Evolutionary conservation across 352 stramenopile species (phyloP).

Genomic region (Phytopythium kandeliae): DNA sequence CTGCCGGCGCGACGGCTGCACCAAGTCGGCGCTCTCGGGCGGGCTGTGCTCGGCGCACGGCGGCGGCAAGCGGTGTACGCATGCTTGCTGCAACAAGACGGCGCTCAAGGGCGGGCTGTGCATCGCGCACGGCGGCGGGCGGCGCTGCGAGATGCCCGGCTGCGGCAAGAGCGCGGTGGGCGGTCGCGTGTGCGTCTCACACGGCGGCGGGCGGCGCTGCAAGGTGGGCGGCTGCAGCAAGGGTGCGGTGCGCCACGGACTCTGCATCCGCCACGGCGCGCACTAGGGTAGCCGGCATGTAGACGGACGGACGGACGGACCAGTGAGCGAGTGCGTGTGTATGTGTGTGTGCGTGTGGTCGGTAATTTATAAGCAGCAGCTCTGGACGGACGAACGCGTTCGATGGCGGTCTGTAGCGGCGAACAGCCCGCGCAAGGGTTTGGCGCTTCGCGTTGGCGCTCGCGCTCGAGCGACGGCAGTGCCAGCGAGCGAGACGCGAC

Average conservation of each 20-base stretch:
- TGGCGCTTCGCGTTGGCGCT: too few species aligned
- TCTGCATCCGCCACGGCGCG: slow-evolving; percentile 76
- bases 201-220: slow-evolving; percentile 69
- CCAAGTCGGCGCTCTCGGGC: slow-evolving; percentile 75
- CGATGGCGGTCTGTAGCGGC: too few species aligned
- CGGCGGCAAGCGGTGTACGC: slow-evolving; percentile 72
- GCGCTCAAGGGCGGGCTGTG: slow-evolving; percentile 69
- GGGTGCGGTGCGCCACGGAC: slow-evolving; percentile 70
- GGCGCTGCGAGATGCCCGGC: slow-evolving; percentile 63
- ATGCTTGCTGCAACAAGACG: slow-evolving; percentile 66
- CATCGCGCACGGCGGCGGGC: slow-evolving; percentile 77
- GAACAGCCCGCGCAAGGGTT: too few species aligned
- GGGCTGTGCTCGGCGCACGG: slow-evolving; percentile 82
- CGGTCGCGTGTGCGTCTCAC: slow-evolving; percentile 59
- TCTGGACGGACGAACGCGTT: too few species aligned
- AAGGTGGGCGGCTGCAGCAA: slow-evolving; percentile 78
- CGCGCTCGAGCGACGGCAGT: too few species aligned
- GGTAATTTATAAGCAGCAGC: too few species aligned
- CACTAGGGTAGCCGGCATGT: too few species aligned
- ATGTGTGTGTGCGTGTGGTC: too few species aligned
- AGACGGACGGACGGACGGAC: too few species aligned
- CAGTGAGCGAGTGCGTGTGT: too few species aligned
- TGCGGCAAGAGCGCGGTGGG: slow-evolving; percentile 68
- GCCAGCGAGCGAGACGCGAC: too few species aligned
- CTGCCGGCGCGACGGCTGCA: slow-evolving; percentile 65